Evolutionary conservation across 208 protist genomes (phyloP).

Genomic region (Strigomonas galati): DNA sequence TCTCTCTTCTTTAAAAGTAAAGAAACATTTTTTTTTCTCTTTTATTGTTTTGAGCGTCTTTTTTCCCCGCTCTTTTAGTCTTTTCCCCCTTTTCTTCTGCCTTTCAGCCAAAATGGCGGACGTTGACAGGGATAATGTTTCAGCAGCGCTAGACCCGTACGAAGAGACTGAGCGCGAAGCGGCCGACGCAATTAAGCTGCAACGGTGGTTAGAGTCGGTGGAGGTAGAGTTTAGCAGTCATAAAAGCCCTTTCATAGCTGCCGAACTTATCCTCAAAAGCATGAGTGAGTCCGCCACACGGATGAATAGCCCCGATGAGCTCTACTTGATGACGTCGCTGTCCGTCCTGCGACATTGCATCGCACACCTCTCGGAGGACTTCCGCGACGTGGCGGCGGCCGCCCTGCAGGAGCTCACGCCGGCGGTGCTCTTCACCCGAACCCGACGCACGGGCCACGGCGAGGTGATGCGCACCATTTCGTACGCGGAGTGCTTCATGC

Average conservation of each 20-base stretch:
- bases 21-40: constrained; percentile 1
- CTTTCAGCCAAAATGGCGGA: not conserved
- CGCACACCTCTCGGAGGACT: constrained; percentile 32
- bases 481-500: constrained; percentile 76
- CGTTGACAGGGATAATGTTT: constrained; percentile 10
- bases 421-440: constrained; percentile 71
- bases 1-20: not conserved
- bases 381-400: constrained; percentile 44
- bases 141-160: constrained; percentile 75
- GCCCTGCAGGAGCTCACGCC: constrained; percentile 77
- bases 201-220: constrained; percentile 60
- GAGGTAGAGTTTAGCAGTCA: constrained; percentile 51
- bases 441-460: not conserved
- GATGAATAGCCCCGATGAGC: constrained; percentile 38
- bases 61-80: constrained; percentile 5
- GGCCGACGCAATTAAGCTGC: constrained; percentile 35
- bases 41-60: not conserved
- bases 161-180: constrained; percentile 33
- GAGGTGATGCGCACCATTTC: not conserved
- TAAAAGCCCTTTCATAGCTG: constrained; percentile 80
- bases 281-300: constrained; percentile 38
- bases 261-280: constrained; percentile 69
- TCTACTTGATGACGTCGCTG: constrained; percentile 71
- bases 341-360: constrained; percentile 68
- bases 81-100: constrained; percentile 26